Evolutionary conservation across 148 eudicot genomes (phyloP).

Genomic region (Cornus kousa): DNA sequence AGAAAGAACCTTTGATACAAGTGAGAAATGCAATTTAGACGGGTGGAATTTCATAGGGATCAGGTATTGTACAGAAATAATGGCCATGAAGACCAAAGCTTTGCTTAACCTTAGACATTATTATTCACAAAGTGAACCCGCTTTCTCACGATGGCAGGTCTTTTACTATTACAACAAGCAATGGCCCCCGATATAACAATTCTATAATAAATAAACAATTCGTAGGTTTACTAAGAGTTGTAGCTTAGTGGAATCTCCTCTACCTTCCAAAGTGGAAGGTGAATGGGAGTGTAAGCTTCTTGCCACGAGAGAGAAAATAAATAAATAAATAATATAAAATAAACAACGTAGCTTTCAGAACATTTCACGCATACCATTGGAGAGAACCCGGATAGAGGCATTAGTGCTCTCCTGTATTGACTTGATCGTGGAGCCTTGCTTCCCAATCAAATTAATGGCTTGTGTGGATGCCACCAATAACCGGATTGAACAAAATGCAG

Average conservation of each 20-base stretch:
- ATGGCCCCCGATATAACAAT: not conserved
- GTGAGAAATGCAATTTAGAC: not conserved
- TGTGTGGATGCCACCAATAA: slow-evolving; percentile 49
- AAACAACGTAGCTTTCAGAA: not conserved
- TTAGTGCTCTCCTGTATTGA: slow-evolving; percentile 70
- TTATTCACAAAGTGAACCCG: not conserved
- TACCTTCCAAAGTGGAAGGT: no score
- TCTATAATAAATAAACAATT: not conserved
- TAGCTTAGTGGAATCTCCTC: no score
- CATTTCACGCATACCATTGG: slow-evolving; percentile 46
- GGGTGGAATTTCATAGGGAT: not conserved
- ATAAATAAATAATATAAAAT: no score
- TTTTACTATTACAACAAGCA: not conserved
- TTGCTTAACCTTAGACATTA: not conserved
- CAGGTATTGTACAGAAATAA: not conserved
- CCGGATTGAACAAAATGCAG: slow-evolving; percentile 42
- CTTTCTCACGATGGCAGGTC: not conserved
- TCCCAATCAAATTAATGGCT: slow-evolving; percentile 50
- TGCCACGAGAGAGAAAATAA: no score
- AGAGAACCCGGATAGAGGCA: slow-evolving; percentile 73
- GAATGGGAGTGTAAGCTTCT: no score
- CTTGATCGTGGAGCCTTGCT: slow-evolving; percentile 54
- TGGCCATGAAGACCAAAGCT: not conserved
- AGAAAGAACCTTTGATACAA: not conserved
- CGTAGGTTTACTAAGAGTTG: not conserved